Conservation (phyloP, 352 stramenopile genomes). For the Pythium biforme region DNA sequence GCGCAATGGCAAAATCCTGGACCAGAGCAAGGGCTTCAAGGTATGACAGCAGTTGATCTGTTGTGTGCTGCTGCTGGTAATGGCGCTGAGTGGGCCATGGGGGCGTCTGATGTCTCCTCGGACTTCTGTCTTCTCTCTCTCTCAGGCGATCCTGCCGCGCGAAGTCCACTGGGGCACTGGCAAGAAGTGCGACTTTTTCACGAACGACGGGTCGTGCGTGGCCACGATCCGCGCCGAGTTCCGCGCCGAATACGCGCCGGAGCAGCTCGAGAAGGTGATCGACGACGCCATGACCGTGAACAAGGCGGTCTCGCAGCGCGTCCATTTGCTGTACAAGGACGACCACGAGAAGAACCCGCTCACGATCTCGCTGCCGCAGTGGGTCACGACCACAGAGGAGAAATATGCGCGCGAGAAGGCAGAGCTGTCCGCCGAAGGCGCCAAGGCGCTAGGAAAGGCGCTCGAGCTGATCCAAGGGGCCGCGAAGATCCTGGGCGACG, state of each 20-base stretch:
- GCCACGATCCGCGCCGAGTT: slow-evolving; percentile 56
- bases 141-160: slow-evolving; percentile 56
- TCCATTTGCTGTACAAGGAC: slow-evolving; percentile 60
- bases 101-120: not conserved
- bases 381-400: slow-evolving; percentile 40
- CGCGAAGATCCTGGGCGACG: slow-evolving; percentile 40
- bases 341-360: slow-evolving; percentile 45
- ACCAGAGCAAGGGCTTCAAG: slow-evolving; percentile 62
- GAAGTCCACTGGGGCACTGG: slow-evolving; percentile 55
- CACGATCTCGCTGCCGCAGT: slow-evolving; percentile 30
- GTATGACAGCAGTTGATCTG: slow-evolving; percentile 17
- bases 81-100: not conserved
- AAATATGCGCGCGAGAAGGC: slow-evolving; percentile 52
- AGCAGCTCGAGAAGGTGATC: slow-evolving; percentile 37
- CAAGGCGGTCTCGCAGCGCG: slow-evolving; percentile 59
- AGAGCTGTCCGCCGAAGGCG: slow-evolving; percentile 23
- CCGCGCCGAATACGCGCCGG: slow-evolving; percentile 14
- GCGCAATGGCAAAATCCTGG: slow-evolving; percentile 64
- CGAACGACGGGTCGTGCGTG: slow-evolving; percentile 47
- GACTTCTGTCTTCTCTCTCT: not conserved
- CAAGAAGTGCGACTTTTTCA: slow-evolving; percentile 65
- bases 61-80: not conserved
- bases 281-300: slow-evolving; percentile 69
- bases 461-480: slow-evolving; percentile 62
- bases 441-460: slow-evolving; percentile 38